Percentiles rank a stretch among this genome's conserved stretches.
These are phyloP conservation scores for Suillus ampliporus DNA, from an alignment of 768 basidiomycete genomes.

Conservation along the genomic window DNA sequence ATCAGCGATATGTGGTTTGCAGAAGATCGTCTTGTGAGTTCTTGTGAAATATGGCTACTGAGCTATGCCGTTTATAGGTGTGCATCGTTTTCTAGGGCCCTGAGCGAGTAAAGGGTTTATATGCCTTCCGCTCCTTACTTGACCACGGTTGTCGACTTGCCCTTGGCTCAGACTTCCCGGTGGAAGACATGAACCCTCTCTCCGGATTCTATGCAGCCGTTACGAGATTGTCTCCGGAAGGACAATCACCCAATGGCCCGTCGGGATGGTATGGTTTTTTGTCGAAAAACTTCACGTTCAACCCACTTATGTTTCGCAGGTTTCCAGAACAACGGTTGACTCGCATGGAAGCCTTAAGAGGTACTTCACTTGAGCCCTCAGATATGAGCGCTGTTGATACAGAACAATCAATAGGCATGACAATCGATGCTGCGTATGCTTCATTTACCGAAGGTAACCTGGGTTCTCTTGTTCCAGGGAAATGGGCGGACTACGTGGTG, in stretches of 20 bases:
- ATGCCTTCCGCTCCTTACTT: slow-evolving; percentile 82
- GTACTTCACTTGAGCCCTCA: slow-evolving; percentile 37
- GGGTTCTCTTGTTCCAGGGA: slow-evolving; percentile 81
- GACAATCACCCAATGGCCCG: slow-evolving; percentile 80
- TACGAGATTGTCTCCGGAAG: slow-evolving; percentile 70
- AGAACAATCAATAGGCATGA: slow-evolving; percentile 66
- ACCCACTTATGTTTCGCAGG: slow-evolving; percentile 46
- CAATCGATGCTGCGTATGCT: slow-evolving; percentile 86
- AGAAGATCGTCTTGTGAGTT: slow-evolving; percentile 73
- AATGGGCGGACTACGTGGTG: slow-evolving; percentile 86
- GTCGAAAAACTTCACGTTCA: not conserved
- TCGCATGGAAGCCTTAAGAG: slow-evolving; percentile 77
- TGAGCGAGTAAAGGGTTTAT: slow-evolving; percentile 82
- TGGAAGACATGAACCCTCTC: slow-evolving; percentile 86
- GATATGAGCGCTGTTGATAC: not conserved
- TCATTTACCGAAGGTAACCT: slow-evolving; percentile 75
- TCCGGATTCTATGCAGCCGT: slow-evolving; percentile 89
- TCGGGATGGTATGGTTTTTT: slow-evolving; percentile 70
- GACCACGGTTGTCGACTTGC: slow-evolving; percentile 71
- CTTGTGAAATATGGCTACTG: not conserved
- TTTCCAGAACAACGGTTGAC: slow-evolving; percentile 82
- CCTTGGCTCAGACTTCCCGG: slow-evolving; percentile 89
- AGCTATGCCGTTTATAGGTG: not conserved
- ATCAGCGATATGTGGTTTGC: slow-evolving; percentile 92
- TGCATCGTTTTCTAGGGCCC: slow-evolving; percentile 58